Evolutionary conservation across 192 early-diverging fungal genomes (phyloP).

Genomic region (Mortierella hygrophila): DNA sequence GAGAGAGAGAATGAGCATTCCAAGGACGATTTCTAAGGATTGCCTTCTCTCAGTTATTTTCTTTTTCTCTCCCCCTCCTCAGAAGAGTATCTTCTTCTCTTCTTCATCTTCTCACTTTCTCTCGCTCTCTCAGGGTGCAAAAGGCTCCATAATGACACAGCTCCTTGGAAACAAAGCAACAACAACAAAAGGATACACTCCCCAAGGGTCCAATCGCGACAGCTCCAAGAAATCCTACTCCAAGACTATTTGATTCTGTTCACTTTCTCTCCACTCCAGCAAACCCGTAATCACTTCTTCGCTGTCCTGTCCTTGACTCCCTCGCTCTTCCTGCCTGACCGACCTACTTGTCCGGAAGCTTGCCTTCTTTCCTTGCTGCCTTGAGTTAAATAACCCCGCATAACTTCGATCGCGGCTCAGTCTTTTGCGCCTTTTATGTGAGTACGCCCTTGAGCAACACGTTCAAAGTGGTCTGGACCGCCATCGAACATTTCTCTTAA

Average conservation of each 20-base stretch:
- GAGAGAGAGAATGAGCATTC: neutral
- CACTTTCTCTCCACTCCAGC: neutral
- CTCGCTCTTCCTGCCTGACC: neutral
- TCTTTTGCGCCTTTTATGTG: too few relatives aligned
- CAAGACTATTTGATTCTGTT: neutral
- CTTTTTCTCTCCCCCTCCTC: neutral
- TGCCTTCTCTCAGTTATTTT: neutral
- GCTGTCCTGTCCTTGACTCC: neutral
- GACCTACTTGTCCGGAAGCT: neutral
- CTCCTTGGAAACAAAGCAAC: neutral
- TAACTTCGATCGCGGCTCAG: too few relatives aligned
- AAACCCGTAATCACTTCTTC: neutral
- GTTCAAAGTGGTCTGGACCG: too few relatives aligned
- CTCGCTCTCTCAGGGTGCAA: too few relatives aligned
- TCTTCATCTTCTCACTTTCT: too few relatives aligned
- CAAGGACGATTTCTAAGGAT: neutral
- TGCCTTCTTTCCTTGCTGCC: too few relatives aligned
- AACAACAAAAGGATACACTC: neutral
- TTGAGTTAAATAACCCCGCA: too few relatives aligned
- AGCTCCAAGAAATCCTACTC: neutral
- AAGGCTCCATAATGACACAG: neutral
- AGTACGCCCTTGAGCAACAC: too few relatives aligned
- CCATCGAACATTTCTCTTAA: too few relatives aligned
- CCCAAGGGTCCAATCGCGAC: neutral
- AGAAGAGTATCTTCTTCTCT: neutral